phyloP scores from a whole-genome alignment of 2,329 filamentous ascomycete species.

The Nothophoma quercina region DNA sequence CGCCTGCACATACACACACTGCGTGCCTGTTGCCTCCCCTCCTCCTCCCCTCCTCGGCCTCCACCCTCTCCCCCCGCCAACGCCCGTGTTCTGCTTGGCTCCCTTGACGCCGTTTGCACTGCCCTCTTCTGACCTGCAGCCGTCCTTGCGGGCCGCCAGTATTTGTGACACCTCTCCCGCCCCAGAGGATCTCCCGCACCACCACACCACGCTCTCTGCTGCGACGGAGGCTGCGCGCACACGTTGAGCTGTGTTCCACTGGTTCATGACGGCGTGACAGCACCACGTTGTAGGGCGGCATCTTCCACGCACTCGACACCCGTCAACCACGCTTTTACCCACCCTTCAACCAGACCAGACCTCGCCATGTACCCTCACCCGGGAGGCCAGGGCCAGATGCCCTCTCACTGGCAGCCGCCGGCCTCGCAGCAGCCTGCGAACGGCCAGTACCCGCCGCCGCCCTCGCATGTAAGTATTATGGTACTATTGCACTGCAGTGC shows the following conservation, averaged over 20 bases:
- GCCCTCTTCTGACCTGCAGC: slow-evolving; percentile 40
- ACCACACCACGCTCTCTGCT: slow-evolving; percentile 19
- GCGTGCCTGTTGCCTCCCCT: not conserved
- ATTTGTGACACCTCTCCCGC: slow-evolving; percentile 42
- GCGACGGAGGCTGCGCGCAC: slow-evolving; percentile 13
- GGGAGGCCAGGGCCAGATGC: slow-evolving; percentile 48
- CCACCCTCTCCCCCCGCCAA: slow-evolving; percentile 15
- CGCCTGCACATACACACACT: not conserved
- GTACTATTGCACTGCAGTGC: not conserved
- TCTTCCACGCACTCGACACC: slow-evolving; percentile 7
- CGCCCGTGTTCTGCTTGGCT: slow-evolving; percentile 9
- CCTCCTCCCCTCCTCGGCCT: not conserved
- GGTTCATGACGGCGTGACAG: slow-evolving; percentile 40
- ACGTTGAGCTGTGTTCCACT: slow-evolving; percentile 22
- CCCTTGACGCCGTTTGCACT: slow-evolving; percentile 17
- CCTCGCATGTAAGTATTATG: slow-evolving; percentile 45
- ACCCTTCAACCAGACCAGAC: slow-evolving; percentile 1
- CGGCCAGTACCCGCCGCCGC: slow-evolving; percentile 45
- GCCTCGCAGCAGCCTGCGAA: slow-evolving; percentile 43
- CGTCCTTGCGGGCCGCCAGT: slow-evolving; percentile 41
- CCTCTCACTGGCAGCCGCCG: slow-evolving; percentile 49
- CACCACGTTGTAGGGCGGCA: slow-evolving; percentile 32
- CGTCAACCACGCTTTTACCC: slow-evolving; percentile 5
- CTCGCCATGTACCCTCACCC: slow-evolving; percentile 46
- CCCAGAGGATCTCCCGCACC: slow-evolving; percentile 35